Evolutionary conservation across 2,329 filamentous ascomycete genomes (phyloP).

Genomic region (Epichloe hybrida): DNA sequence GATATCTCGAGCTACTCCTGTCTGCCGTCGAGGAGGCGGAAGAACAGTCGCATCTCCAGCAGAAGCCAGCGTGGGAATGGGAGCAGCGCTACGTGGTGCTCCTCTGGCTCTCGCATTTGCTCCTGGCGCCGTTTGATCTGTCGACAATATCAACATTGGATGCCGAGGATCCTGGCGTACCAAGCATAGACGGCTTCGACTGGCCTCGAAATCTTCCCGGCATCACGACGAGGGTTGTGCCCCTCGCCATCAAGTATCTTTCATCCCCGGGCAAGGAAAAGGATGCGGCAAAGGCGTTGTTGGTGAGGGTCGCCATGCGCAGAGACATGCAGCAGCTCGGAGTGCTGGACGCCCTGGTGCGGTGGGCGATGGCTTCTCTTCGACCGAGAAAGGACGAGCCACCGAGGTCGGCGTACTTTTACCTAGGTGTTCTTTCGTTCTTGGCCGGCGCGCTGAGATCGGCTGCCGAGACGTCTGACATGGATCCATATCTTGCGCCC

Average conservation of each 20-base stretch:
- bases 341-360: slow-evolving; percentile 52
- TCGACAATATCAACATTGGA: slow-evolving; percentile 62
- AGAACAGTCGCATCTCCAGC: slow-evolving; percentile 9
- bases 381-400: slow-evolving; percentile 24
- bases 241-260: slow-evolving; percentile 58
- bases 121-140: slow-evolving; percentile 82
- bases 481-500: slow-evolving; percentile 49
- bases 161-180: slow-evolving; percentile 30
- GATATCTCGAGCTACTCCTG: slow-evolving; percentile 69
- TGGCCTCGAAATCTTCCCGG: slow-evolving; percentile 51
- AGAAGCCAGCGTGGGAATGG: slow-evolving; percentile 47
- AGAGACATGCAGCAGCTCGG: slow-evolving; percentile 75
- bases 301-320: slow-evolving; percentile 68
- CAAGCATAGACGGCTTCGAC: slow-evolving; percentile 32
- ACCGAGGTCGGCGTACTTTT: slow-evolving; percentile 51
- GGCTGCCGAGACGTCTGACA: slow-evolving; percentile 60
- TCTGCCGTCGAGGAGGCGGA: slow-evolving; percentile 56
- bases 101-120: slow-evolving; percentile 73
- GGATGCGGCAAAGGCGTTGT: slow-evolving; percentile 69
- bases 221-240: slow-evolving; percentile 56
- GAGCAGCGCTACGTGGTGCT: slow-evolving; percentile 79
- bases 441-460: slow-evolving; percentile 58
- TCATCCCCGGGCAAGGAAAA: slow-evolving; percentile 71
- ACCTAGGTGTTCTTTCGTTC: slow-evolving; percentile 68
- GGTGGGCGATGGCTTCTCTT: slow-evolving; percentile 56